phyloP scores from a whole-genome alignment of 352 stramenopile species.

The Globisporangium parvum region DNA sequence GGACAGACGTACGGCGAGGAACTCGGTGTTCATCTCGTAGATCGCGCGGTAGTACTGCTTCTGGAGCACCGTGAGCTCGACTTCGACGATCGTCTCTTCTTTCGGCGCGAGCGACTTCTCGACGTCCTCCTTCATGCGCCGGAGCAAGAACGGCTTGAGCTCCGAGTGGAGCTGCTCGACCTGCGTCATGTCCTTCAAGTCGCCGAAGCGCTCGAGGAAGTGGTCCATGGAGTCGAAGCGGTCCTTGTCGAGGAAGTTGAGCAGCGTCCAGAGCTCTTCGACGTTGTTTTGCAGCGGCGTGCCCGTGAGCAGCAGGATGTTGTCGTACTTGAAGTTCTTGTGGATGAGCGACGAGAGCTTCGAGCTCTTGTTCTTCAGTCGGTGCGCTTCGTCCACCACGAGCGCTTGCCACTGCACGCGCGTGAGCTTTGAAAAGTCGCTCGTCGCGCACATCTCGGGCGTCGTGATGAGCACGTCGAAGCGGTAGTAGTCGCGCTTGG shows the following conservation, averaged over 20 bases:
- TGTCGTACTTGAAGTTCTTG: slow-evolving; percentile 74
- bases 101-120: slow-evolving; percentile 86
- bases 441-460: slow-evolving; percentile 97
- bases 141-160: slow-evolving; percentile 81
- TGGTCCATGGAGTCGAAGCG: slow-evolving; percentile 91
- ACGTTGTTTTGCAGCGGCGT: slow-evolving; percentile 90
- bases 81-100: slow-evolving; percentile 89
- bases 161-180: slow-evolving; percentile 83
- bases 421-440: slow-evolving; percentile 92
- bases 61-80: slow-evolving; percentile 87
- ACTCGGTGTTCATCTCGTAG: slow-evolving; percentile 91
- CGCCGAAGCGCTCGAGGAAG: slow-evolving; percentile 93
- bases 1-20: slow-evolving; percentile 46
- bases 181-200: slow-evolving; percentile 88
- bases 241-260: slow-evolving; percentile 96
- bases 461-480: slow-evolving; percentile 99
- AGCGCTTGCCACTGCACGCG: slow-evolving; percentile 93
- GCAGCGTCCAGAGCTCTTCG: slow-evolving; percentile 95
- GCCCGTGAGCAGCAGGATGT: slow-evolving; percentile 86
- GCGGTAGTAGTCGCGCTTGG: slow-evolving; percentile 66
- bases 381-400: slow-evolving; percentile 99
- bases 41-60: slow-evolving; percentile 91
- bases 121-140: slow-evolving; percentile 88
- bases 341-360: slow-evolving; percentile 89
- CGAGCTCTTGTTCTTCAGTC: slow-evolving; percentile 97